Base-by-base conservation (phyloP, 2,329 filamentous ascomycete genomes). In the Aurifilum marmelostoma region DNA sequence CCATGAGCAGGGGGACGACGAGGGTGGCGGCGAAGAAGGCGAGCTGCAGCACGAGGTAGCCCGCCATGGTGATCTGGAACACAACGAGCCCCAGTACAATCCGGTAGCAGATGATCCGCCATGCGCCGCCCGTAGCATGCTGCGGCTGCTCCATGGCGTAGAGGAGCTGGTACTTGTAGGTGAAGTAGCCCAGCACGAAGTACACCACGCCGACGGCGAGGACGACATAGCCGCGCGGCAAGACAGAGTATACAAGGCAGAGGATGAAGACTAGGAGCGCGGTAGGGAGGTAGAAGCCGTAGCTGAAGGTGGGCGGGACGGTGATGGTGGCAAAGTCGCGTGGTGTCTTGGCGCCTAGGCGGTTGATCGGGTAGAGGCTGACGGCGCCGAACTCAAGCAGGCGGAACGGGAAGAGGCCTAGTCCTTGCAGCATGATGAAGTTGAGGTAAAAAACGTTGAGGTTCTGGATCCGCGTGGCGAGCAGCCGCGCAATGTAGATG, bases 91-190 rank as follows among this genome's bases (percentile, higher is more conserved):
- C 96, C 32, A 97, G 83, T 67, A 98, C 88, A 69, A 97, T 87
- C 47, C 96, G 92, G 76, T 96, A 93, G 80, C 94, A 97, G 72
- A 99, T 97, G 87, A 99, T 97, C 63, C 92, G 91, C 96, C 96
- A 99, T 5, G 94, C 94, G 71, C 91, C 90, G 27, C 97, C 97
- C 0, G 95, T 98, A 21, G 94, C 93, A 77, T 97, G 94, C 76
- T 97, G 93, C 21, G 93, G 92, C 78, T 98, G 95, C 75, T 98
- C 94, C 96, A 99, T 99, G 41, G 96, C 94, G 79, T 99, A 99
- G 5, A 99, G 85, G 5, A 99, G 84, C 82, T 99, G 97, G 80
- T 99, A 99, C 79, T 97, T 97, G 86, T 97, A 97, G 41, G 93
- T 92, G 76, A 95, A 95, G 78, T 93, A 92, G 27, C 94, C 94